These are phyloP conservation scores for Coniferiporia sulphurascens DNA, from an alignment of 1,284 basidiomycete genomes.

Conservation along the genomic window DNA sequence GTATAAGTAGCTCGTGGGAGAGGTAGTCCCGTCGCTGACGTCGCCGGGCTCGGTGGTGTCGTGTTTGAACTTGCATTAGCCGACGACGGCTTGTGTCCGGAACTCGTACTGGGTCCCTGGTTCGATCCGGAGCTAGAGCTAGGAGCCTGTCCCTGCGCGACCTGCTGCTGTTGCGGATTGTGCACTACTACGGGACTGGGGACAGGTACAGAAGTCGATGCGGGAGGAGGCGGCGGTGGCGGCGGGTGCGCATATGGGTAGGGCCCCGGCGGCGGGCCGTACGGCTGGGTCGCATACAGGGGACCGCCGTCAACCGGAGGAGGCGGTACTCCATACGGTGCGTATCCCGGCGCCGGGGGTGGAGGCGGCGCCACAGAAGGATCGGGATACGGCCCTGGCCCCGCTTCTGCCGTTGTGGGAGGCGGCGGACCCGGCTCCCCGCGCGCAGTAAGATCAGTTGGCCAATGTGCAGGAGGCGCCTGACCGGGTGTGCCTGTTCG, in stretches of 20 bases:
- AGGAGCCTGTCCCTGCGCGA: neutral
- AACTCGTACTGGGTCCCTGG: neutral
- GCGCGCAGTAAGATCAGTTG: neutral
- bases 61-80: constrained; percentile 34
- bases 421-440: neutral
- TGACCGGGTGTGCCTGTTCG: constrained; percentile 11
- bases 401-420: neutral
- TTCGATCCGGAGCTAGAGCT: neutral
- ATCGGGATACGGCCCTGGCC: neutral
- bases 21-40: constrained; percentile 31
- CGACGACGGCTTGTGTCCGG: neutral
- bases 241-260: constrained; percentile 36
- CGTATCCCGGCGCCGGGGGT: constrained; percentile 39
- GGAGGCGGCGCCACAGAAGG: constrained; percentile 31
- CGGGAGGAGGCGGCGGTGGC: constrained; percentile 22
- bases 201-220: constrained; percentile 24
- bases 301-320: constrained; percentile 45
- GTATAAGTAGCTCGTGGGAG: constrained; percentile 68
- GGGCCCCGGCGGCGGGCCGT: constrained; percentile 31
- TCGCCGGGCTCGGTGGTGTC: constrained; percentile 24
- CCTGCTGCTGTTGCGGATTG: neutral
- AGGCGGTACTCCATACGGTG: constrained; percentile 37
- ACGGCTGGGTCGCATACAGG: constrained; percentile 39
- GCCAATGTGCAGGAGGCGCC: constrained; percentile 4
- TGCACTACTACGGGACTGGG: constrained; percentile 17